A percentile compares a stretch with the other conserved stretches of the same genome.
Conservation (phyloP, 345 rosid species). For the Kandelia obovata region DNA sequence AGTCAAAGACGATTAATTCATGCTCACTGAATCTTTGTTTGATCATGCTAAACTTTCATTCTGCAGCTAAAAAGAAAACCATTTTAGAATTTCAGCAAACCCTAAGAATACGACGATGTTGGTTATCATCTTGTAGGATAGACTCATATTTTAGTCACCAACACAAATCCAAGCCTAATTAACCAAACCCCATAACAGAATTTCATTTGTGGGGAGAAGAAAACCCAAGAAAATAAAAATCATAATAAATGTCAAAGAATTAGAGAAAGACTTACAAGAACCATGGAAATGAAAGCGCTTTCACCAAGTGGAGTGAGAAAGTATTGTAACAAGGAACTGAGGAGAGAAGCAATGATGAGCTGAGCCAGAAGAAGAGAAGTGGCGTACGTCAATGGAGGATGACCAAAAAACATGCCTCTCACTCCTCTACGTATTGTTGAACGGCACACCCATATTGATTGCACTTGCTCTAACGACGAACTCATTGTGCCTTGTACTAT, state of each 20-base stretch:
- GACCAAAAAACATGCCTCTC: constrained; percentile 7
- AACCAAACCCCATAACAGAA: not conserved
- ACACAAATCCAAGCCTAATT: not conserved
- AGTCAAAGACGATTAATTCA: no score
- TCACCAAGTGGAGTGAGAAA: constrained; percentile 27
- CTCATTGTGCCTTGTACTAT: not conserved
- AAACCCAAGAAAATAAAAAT: not conserved
- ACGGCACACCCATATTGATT: not conserved
- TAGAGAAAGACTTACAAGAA: constrained; percentile 14
- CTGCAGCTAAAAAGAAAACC: no score
- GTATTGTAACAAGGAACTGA: constrained; percentile 7
- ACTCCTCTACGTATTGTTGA: not conserved
- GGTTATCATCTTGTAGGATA: no score
- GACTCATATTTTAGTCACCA: no score
- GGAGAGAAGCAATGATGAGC: constrained; percentile 6
- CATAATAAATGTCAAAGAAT: not conserved
- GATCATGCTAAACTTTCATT: no score
- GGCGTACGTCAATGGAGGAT: not conserved
- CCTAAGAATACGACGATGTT: no score
- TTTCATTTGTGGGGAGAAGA: not conserved
- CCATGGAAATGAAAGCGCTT: constrained; percentile 24
- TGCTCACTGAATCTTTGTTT: no score
- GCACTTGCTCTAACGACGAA: not conserved
- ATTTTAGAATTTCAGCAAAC: no score
- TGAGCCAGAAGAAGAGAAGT: constrained; percentile 14